Base-by-base conservation (phyloP, 352 stramenopile genomes). In the Elongisporangium prolatum region DNA sequence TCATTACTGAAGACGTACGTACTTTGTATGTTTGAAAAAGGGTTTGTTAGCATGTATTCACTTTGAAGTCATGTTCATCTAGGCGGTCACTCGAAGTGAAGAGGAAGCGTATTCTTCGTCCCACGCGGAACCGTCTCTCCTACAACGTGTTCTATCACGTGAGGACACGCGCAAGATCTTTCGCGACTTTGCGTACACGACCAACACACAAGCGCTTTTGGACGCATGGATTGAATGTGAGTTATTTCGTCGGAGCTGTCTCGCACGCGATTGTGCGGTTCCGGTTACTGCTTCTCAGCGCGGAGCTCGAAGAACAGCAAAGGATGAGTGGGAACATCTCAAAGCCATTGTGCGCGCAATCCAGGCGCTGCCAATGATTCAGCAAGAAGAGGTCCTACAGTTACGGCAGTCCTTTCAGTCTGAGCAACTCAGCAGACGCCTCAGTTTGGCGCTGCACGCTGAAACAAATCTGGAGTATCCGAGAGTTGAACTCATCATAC, bases 221-320 rank as follows among this genome's bases (percentile, higher is more conserved):
- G 83, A 94, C 56, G 90, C 83, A n/a, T 94, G 83, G 83, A 84
- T 89, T 48, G 80, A 94, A 57, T 93, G 82, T 54, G 85, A 94
- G 50, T 64, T 88, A 7, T 94, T 93, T 48, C 82, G 83, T 16
- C 72, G 79, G 17, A 86, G 80, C 22, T 89, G 80, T 28, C 66
- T 91, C 17, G 77, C 77, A 17, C 76, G 82, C 38, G 80, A 91
- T 51, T 81, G 75, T 40, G 66, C 67, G 11, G 54, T 64, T 11
- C 63, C 77, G 56, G 61, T 78, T 53, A 75, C 55, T 37, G 71
- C 63, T 37, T 56, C 57, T 25, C 57, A 58, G 3, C 64, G 74
- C 48, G 25, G 57, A 24, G 64, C 64, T 61, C 64, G 67, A 49
- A 64, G 74, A 47, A 81, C 69, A 47, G 64, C 79, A 14, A 78